Conservation (phyloP, 2,329 filamentous ascomycete species). For the Penicillium sp. region DNA sequence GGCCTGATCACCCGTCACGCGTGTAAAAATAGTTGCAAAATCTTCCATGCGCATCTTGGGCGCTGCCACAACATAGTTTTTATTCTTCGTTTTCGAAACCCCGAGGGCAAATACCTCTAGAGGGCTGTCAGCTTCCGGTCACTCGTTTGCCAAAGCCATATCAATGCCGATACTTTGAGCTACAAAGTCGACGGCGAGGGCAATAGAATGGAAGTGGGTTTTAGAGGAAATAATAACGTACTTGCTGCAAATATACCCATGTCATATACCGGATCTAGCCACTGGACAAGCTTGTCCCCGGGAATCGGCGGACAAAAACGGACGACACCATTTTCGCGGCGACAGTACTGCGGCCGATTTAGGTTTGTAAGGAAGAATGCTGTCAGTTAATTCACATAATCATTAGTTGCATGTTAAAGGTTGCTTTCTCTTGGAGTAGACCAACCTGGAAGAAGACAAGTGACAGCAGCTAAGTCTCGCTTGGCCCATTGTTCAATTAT, state of each 20-base stretch:
- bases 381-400: neutral
- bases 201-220: neutral
- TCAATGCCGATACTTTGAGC: neutral
- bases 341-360: neutral
- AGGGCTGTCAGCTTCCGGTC: neutral
- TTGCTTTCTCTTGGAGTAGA: neutral
- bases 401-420: neutral
- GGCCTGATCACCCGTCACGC: neutral
- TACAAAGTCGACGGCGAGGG: neutral
- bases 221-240: neutral
- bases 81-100: neutral
- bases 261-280: neutral
- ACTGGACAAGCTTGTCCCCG: neutral
- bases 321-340: neutral
- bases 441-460: neutral
- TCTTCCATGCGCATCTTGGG: neutral
- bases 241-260: neutral
- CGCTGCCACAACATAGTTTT: neutral
- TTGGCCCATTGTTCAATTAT: neutral
- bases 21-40: neutral
- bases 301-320: neutral
- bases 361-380: neutral
- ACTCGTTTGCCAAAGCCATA: neutral
- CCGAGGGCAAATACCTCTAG: neutral
- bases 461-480: neutral